These are phyloP conservation scores for Botrytis sinoallii DNA, from an alignment of 2,329 filamentous ascomycete species.

Conservation along the genomic window DNA sequence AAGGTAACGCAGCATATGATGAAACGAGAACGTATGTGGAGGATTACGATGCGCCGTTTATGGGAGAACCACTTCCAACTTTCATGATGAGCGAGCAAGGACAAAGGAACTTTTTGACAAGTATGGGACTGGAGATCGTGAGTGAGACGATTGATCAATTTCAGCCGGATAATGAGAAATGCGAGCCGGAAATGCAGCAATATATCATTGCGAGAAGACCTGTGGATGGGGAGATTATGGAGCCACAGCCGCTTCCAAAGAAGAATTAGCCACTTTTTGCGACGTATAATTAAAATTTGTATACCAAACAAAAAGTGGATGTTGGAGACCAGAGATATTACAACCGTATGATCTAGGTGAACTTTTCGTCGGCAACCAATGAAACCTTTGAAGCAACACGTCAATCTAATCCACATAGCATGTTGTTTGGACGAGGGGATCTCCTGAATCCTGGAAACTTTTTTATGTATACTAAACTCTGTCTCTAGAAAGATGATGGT, in stretches of 20 bases:
- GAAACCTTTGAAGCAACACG: neutral
- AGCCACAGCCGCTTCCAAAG: conserved; percentile 19
- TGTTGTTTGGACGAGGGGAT: neutral
- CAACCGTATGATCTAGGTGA: neutral
- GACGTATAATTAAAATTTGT: neutral
- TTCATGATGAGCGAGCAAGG: conserved; percentile 30
- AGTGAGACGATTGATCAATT: conserved; percentile 28
- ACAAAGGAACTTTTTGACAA: conserved; percentile 26
- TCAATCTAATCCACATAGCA: neutral
- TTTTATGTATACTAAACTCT: neutral
- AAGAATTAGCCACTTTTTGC: neutral
- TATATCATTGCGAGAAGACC: conserved; percentile 23
- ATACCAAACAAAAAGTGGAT: no score
- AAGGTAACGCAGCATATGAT: conserved; percentile 27
- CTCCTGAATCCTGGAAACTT: neutral
- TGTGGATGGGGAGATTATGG: neutral
- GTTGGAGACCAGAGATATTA: neutral
- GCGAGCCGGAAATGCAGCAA: conserved; percentile 21
- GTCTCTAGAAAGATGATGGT: neutral
- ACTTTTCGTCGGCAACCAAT: neutral
- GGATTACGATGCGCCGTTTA: conserved; percentile 29
- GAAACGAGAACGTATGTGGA: conserved; percentile 35
- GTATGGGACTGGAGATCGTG: conserved; percentile 32
- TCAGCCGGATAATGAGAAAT: conserved; percentile 28
- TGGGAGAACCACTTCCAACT: conserved; percentile 29